A percentile compares a stretch with the other conserved stretches of the same genome.
Conservation (phyloP, 805 yeast species). For the Kuraishia borneana region DNA sequence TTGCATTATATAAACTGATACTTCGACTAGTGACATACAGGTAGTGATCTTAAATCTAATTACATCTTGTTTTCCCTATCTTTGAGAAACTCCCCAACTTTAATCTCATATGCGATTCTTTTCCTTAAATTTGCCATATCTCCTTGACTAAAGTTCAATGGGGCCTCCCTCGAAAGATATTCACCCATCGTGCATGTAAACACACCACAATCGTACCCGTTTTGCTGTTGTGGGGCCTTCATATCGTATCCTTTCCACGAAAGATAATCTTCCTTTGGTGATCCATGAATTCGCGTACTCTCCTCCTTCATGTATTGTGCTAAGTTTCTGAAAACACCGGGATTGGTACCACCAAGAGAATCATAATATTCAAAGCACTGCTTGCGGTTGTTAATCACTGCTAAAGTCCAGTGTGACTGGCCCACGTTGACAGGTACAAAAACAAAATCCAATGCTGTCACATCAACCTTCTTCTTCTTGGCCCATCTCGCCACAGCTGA, state of each 20-base stretch:
- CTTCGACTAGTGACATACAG: too few species aligned
- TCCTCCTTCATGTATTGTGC: constrained; percentile 59
- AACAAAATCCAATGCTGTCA: constrained; percentile 51
- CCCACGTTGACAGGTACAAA: constrained; percentile 79
- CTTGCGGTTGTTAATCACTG: constrained; percentile 55
- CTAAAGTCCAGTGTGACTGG: constrained; percentile 87
- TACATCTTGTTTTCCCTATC: background rate
- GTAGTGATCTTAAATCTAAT: background rate
- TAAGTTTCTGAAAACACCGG: constrained; percentile 32
- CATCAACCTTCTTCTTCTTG: constrained; percentile 57
- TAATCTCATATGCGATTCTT: constrained; percentile 55
- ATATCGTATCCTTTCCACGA: constrained; percentile 13
- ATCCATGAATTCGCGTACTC: constrained; percentile 36
- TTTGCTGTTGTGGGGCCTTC: constrained; percentile 68
- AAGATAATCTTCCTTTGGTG: constrained; percentile 19
- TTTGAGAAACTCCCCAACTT: constrained; percentile 5
- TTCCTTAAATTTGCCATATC: constrained; percentile 64
- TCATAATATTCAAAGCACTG: constrained; percentile 64
- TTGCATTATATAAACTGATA: background rate
- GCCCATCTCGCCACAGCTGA: constrained; percentile 79
- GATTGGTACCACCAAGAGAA: constrained; percentile 49
- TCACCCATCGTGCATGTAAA: constrained; percentile 75
- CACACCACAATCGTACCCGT: constrained; percentile 94
- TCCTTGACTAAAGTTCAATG: constrained; percentile 44
- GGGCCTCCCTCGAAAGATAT: constrained; percentile 39